These are phyloP conservation scores for Scenedesmus sp. DNA, from an alignment of 163 green algal genomes.

Conservation along the genomic window DNA sequence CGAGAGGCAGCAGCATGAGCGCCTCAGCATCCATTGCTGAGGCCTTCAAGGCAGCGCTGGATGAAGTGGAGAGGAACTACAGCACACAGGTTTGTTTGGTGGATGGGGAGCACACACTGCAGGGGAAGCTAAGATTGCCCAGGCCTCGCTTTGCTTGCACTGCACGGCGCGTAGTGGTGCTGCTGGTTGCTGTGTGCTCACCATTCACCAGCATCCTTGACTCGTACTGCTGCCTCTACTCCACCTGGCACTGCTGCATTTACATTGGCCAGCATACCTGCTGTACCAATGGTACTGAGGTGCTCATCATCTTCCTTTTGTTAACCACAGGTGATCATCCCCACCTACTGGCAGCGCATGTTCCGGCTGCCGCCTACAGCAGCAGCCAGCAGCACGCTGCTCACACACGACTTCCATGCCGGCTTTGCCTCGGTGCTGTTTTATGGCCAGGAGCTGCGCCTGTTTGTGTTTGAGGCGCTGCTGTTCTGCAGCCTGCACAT, in stretches of 20 bases:
- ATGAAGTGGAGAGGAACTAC: conserved; percentile 72
- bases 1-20: conserved; percentile 54
- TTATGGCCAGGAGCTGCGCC: conserved; percentile 65
- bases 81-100: conserved; percentile 55
- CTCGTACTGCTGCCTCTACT: too few relatives aligned
- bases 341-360: conserved; percentile 64
- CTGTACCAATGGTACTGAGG: too few relatives aligned
- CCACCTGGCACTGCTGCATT: not conserved
- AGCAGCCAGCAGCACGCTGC: conserved; percentile 56
- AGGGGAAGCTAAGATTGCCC: too few relatives aligned
- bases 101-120: too few relatives aligned
- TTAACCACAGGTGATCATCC: conserved; percentile 60
- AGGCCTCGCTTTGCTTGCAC: too few relatives aligned
- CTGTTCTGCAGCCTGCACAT: conserved; percentile 69
- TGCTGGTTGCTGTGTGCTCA: too few relatives aligned
- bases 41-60: conserved; percentile 69
- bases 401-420: conserved; percentile 71
- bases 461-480: conserved; percentile 72
- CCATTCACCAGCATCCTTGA: too few relatives aligned
- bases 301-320: not conserved
- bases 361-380: conserved; percentile 62
- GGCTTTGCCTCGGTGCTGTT: conserved; percentile 67
- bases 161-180: too few relatives aligned
- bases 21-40: conserved; percentile 59
- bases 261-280: too few relatives aligned